These are phyloP conservation scores for Cordyceps farinosa DNA, from an alignment of 2,329 filamentous ascomycete genomes.

Conservation along the genomic window DNA sequence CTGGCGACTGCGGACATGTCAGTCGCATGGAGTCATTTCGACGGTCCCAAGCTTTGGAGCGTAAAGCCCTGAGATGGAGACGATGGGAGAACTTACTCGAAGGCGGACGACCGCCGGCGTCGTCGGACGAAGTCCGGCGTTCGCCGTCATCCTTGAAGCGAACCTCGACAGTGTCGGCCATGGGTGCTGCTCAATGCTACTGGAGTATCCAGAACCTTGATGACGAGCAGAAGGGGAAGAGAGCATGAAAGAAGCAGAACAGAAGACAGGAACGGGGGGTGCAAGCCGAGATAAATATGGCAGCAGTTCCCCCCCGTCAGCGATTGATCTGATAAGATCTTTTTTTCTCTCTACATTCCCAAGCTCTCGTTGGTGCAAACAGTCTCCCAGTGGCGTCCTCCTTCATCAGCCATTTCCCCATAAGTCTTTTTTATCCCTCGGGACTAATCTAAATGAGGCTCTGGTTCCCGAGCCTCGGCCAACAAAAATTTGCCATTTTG, in stretches of 20 bases:
- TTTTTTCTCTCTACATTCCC: not conserved
- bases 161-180: constrained; percentile 13
- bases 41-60: not conserved
- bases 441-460: constrained; percentile 8
- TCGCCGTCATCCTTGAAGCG: constrained; percentile 6
- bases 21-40: too few relatives aligned
- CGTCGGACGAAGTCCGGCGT: not conserved
- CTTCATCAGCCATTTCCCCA: not conserved
- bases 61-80: not conserved
- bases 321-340: constrained; percentile 19
- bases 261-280: not conserved
- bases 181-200: not conserved
- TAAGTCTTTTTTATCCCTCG: not conserved
- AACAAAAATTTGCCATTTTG: not conserved
- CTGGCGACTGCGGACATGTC: not conserved
- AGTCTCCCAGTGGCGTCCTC: not conserved
- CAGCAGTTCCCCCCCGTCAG: not conserved
- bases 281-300: constrained; percentile 2
- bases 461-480: not conserved
- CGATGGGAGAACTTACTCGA: not conserved
- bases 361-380: not conserved
- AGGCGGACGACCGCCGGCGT: not conserved
- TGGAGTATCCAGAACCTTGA: not conserved
- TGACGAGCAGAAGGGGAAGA: not conserved
- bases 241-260: not conserved